Evolutionary conservation across 805 yeast genomes (phyloP).

Genomic region (Candida peoriensis): DNA sequence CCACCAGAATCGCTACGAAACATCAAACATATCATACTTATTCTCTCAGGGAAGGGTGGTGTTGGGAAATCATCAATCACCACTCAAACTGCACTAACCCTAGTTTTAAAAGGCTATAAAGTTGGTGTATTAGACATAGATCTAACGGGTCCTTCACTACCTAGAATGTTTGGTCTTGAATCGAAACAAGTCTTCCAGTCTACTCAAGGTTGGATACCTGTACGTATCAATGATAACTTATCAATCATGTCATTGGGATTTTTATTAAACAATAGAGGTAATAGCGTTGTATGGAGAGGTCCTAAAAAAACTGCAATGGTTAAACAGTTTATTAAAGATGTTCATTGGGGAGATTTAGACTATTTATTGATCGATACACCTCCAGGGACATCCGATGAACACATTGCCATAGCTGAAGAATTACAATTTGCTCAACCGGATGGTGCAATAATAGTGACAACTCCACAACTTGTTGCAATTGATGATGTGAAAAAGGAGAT

Average conservation of each 20-base stretch:
- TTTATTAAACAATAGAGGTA: slow-evolving; percentile 74
- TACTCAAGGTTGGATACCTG: slow-evolving; percentile 90
- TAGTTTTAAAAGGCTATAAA: slow-evolving; percentile 62
- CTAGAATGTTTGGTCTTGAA: slow-evolving; percentile 94
- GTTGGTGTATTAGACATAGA: slow-evolving; percentile 97
- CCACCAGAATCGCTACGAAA: slow-evolving; percentile 26
- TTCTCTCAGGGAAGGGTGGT: slow-evolving; percentile 94
- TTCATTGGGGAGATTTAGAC: slow-evolving; percentile 78
- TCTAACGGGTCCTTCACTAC: slow-evolving; percentile 93
- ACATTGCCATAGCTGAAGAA: slow-evolving; percentile 93
- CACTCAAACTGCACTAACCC: slow-evolving; percentile 83
- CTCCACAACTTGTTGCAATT: slow-evolving; percentile 91
- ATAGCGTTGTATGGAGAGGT: slow-evolving; percentile 96
- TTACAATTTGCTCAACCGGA: slow-evolving; percentile 66
- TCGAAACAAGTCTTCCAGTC: slow-evolving; percentile 74
- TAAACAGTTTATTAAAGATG: slow-evolving; percentile 85
- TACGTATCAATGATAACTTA: slow-evolving; percentile 31
- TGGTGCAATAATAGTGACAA: slow-evolving; percentile 93
- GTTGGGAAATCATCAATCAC: slow-evolving; percentile 97
- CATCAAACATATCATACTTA: slow-evolving; percentile 73
- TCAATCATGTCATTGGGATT: slow-evolving; percentile 86
- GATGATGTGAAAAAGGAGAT: slow-evolving; percentile 94
- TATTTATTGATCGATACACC: slow-evolving; percentile 93
- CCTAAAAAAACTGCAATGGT: slow-evolving; percentile 99
- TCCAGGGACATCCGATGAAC: slow-evolving; percentile 98